phyloP scores from a whole-genome alignment of 2,329 filamentous ascomycete genomes.

The Claviceps spartinae region DNA sequence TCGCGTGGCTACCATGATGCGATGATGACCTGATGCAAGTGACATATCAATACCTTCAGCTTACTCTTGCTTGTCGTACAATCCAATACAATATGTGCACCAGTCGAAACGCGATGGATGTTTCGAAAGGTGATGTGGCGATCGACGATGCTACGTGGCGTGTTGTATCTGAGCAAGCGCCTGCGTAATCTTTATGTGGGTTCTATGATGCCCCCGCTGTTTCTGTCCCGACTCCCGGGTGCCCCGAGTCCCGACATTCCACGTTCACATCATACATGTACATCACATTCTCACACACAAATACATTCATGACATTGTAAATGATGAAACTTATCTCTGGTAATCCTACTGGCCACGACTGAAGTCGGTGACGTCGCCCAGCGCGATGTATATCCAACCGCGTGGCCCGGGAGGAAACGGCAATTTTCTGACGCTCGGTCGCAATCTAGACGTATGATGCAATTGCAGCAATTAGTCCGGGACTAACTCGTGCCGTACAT shows the following conservation, averaged over 20 bases:
- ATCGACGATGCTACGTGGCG: not conserved
- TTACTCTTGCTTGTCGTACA: not conserved
- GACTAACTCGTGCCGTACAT: not conserved
- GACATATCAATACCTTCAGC: slow-evolving; percentile 27
- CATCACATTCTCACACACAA: not conserved
- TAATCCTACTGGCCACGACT: slow-evolving; percentile 24
- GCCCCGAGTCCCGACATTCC: not conserved
- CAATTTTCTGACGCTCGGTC: slow-evolving; percentile 6
- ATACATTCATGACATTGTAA: not conserved
- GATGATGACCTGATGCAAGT: slow-evolving; percentile 55
- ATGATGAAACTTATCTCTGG: slow-evolving; percentile 30
- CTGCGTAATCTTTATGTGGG: not conserved
- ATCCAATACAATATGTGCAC: not conserved
- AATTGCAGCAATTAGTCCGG: not conserved
- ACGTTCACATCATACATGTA: not conserved
- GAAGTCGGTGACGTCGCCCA: slow-evolving; percentile 14
- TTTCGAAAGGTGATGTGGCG: not conserved
- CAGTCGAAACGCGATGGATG: not conserved
- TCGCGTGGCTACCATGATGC: slow-evolving; percentile 50
- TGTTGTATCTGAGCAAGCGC: not conserved
- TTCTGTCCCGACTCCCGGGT: not conserved
- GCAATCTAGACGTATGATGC: not conserved
- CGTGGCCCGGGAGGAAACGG: slow-evolving; percentile 16
- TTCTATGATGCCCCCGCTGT: not conserved
- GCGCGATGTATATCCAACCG: slow-evolving; percentile 14